phyloP scores from a whole-genome alignment of 2,329 filamentous ascomycete genomes.

The Fusarium pseudoanthophilum region DNA sequence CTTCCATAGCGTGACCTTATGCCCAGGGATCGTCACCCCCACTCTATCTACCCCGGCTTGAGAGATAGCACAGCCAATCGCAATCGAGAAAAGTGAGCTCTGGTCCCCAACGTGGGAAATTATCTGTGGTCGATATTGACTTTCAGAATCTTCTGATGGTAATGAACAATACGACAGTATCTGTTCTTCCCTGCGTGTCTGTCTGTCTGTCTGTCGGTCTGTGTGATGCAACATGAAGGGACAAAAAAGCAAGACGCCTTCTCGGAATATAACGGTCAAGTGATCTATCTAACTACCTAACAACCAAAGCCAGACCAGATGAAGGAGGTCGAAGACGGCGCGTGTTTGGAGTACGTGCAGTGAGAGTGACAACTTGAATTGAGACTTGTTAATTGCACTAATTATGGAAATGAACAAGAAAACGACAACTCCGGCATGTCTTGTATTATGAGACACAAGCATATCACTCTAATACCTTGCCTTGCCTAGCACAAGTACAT shows the following conservation, averaged over 20 bases:
- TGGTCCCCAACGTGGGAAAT: constrained; percentile 42
- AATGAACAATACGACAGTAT: background rate
- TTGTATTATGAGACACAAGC: constrained; percentile 1
- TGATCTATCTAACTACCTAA: background rate
- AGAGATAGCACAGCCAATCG: constrained; percentile 31
- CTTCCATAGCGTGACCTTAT: constrained; percentile 11
- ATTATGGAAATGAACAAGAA: constrained; percentile 17
- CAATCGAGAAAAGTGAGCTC: background rate
- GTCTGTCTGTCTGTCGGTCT: background rate
- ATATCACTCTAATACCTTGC: background rate
- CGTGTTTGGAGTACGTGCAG: background rate
- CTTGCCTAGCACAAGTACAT: background rate
- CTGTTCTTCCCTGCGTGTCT: background rate
- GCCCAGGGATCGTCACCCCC: constrained; percentile 23
- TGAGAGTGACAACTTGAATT: background rate
- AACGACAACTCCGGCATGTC: constrained; percentile 3
- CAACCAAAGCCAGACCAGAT: background rate
- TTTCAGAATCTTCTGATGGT: background rate
- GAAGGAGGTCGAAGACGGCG: background rate
- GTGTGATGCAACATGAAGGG: background rate
- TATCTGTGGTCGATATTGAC: constrained; percentile 33
- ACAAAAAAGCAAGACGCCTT: constrained; percentile 28
- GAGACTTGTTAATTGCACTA: background rate
- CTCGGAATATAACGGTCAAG: background rate
- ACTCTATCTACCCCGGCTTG: constrained; percentile 18